phyloP scores from a whole-genome alignment of 140 eudicot species.

The Senecio squalidus region DNA sequence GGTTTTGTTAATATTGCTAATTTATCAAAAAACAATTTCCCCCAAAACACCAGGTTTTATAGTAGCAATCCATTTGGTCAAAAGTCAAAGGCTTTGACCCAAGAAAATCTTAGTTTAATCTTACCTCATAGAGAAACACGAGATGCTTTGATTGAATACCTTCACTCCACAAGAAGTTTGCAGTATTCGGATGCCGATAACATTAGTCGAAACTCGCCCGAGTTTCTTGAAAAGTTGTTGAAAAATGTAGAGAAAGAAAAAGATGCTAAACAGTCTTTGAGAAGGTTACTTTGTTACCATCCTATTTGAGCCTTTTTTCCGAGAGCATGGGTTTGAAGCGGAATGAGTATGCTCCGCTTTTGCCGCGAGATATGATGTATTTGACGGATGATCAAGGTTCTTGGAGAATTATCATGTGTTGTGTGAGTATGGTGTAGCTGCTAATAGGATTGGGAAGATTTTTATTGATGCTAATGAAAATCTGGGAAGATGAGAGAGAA shows the following conservation, averaged over 20 bases:
- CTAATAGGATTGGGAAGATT: conserved; percentile 63
- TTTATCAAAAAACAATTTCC: conserved; percentile 34
- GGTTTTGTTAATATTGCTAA: conserved; percentile 22
- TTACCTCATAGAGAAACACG: conserved; percentile 40
- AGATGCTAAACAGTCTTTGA: conserved; percentile 34
- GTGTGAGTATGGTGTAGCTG: conserved; percentile 51
- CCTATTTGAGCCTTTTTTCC: conserved; percentile 84
- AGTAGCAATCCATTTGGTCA: conserved; percentile 20
- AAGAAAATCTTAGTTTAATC: conserved; percentile 6
- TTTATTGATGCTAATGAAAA: conserved; percentile 47
- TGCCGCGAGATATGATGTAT: conserved; percentile 52
- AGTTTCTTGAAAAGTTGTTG: too few relatives aligned
- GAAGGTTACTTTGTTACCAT: conserved; percentile 62
- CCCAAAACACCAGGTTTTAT: conserved; percentile 50
- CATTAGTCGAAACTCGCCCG: conserved; percentile 56
- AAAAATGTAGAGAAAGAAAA: conserved; percentile 32
- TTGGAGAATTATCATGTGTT: conserved; percentile 57
- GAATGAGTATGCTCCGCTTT: conserved; percentile 36
- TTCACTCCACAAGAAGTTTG: conserved; percentile 67
- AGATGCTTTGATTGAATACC: conserved; percentile 60
- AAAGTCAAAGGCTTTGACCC: background rate
- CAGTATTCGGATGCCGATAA: conserved; percentile 64
- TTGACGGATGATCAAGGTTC: conserved; percentile 46
- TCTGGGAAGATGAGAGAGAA: too few relatives aligned
- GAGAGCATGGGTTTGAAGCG: conserved; percentile 78